Percentiles rank a stretch among this genome's conserved stretches.
Evolutionary conservation across 2,329 filamentous ascomycete species (phyloP).

Genomic region (Stemphylium lycopersici): DNA sequence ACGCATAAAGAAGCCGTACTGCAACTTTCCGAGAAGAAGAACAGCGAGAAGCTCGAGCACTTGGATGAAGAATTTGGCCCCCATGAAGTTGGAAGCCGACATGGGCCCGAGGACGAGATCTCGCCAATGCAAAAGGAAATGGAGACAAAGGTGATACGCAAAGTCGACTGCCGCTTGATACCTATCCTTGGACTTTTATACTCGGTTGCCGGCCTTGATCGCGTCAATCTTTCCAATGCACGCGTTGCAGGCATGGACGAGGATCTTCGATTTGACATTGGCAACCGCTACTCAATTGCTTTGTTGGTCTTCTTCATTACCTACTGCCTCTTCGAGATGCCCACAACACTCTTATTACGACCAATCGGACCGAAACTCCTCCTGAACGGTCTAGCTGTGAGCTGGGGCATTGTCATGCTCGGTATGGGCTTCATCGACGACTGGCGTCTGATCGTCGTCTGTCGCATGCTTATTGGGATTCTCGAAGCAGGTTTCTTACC

Average conservation of each 20-base stretch:
- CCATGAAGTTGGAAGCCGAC: background rate
- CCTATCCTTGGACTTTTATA: conserved; percentile 43
- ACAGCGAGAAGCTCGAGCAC: background rate
- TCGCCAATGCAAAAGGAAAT: background rate
- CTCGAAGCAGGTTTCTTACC: conserved; percentile 31
- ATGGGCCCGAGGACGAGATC: background rate
- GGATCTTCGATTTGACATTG: conserved; percentile 22
- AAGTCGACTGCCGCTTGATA: conserved; percentile 45
- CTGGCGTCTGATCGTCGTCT: conserved; percentile 20
- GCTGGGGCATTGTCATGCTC: conserved; percentile 25
- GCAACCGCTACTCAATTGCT: conserved; percentile 21
- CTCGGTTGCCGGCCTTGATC: conserved; percentile 24
- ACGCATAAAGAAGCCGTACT: background rate
- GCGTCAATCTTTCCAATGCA: conserved; percentile 26
- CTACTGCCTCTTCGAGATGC: conserved; percentile 34
- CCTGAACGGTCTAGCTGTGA: conserved; percentile 32
- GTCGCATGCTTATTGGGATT: conserved; percentile 22
- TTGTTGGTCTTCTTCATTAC: conserved; percentile 18
- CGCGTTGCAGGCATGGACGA: conserved; percentile 22
- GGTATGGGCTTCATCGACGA: conserved; percentile 27
- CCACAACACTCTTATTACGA: conserved; percentile 35
- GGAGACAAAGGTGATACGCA: conserved; percentile 17
- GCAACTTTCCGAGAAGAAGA: background rate
- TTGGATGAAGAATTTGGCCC: background rate
- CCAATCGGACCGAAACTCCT: conserved; percentile 35